Evolutionary conservation across 202 grass and related monocot species (phyloP), one percentile per base, ranked within the genome.

Genomic region (Carex arenaria): DNA sequence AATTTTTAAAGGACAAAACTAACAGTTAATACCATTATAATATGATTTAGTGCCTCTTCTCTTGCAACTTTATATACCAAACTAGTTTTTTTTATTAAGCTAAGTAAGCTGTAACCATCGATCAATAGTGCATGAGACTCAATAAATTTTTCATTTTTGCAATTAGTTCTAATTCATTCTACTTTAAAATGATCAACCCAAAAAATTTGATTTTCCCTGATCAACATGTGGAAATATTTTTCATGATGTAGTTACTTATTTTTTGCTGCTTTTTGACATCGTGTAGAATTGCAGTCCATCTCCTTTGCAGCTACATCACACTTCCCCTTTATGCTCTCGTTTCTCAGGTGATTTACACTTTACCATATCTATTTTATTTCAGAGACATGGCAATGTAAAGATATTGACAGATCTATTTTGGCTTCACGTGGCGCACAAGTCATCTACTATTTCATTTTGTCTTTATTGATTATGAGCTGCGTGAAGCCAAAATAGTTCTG

Each of bases 291-390:
- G 4, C 61, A 4, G 92, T 94, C 78, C 94, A 97, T 78, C 88
- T 94, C 84, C 61, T 92, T 72, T 94, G 90, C 87, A 97, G 92
- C 85, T 97, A 97, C 14, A 87, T 97, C 90, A 97, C 94, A 32
- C 94, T 97, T 88, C 94, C 94, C 19, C 92, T 97, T 22, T 89
- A 97, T 65, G 92, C 94, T 15, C 94, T 97, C 17, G 94, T 97
- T 66, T 92, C 92, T 84, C 94, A 97, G 92, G 94, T 97, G 64
- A 86, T 53, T 49, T 73, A 80, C 11, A 80, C 8, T 22, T 70
- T 36, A 13, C 17, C 17, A 18, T 42, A 9, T 43, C 38, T 40
- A 40, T 7, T 40, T 64, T 5, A 59, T 79, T 36, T 61, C 28
- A 13, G 54, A 61, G n/a, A 79, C 5, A n/a, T 11, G 10, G 14